Conservation (phyloP, 2,329 filamentous ascomycete species). For the Cercospora brassicicola region DNA sequence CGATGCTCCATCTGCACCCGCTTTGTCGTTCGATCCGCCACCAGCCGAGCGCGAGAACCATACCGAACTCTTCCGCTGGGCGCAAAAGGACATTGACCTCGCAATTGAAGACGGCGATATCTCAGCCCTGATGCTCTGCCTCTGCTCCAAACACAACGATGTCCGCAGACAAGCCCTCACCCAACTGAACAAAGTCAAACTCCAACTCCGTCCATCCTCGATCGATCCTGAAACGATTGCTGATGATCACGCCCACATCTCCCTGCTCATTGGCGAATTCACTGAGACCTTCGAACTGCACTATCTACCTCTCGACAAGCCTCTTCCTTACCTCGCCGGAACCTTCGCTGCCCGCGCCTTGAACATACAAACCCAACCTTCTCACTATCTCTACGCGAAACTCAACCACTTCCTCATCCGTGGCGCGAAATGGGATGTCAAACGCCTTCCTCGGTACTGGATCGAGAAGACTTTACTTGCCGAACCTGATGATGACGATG, state of each 20-base stretch:
- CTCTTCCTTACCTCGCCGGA: constrained; percentile 70
- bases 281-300: constrained; percentile 65
- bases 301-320: constrained; percentile 45
- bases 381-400: constrained; percentile 82
- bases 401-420: constrained; percentile 80
- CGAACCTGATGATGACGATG: constrained; percentile 70
- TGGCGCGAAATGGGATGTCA: constrained; percentile 69
- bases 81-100: constrained; percentile 73
- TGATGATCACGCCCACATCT: constrained; percentile 73
- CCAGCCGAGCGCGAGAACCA: constrained; percentile 48
- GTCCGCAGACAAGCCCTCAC: constrained; percentile 76
- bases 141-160: constrained; percentile 71
- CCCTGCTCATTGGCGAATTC: constrained; percentile 76
- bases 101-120: constrained; percentile 76
- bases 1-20: background rate
- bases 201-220: constrained; percentile 50
- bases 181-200: constrained; percentile 64
- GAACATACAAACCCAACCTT: constrained; percentile 69
- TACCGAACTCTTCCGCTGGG: constrained; percentile 61
- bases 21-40: constrained; percentile 38
- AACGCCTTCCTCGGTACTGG: constrained; percentile 59
- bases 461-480: constrained; percentile 71
- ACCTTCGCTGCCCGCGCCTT: constrained; percentile 73
- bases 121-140: constrained; percentile 67
- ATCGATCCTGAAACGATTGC: constrained; percentile 57